These are phyloP conservation scores for Glycine latifolia DNA, from an alignment of 306 rosid genomes.

Conservation along the genomic window DNA sequence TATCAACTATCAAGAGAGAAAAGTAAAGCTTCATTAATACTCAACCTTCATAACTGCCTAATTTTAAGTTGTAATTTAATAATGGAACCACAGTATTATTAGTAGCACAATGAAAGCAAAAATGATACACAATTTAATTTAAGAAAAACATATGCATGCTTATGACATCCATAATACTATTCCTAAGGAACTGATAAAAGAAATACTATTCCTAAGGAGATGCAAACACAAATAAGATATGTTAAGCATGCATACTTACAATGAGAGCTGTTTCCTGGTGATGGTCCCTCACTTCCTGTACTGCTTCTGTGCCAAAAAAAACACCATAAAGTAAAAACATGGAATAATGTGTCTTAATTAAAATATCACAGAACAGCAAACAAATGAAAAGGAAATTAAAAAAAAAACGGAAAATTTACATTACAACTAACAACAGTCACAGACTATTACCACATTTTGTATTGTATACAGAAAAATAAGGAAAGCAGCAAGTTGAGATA, in stretches of 20 bases:
- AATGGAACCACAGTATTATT: neutral
- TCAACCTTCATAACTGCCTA: neutral
- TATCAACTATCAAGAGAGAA: neutral
- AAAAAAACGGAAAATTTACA: neutral
- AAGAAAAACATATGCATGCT: neutral
- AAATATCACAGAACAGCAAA: neutral
- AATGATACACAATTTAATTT: neutral
- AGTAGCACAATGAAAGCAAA: neutral
- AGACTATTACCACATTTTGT: neutral
- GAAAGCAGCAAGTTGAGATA: neutral
- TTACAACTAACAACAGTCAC: neutral
- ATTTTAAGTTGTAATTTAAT: neutral
- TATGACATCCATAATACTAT: neutral
- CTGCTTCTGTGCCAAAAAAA: conserved; percentile 55
- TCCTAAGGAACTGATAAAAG: neutral
- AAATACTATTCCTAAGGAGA: neutral
- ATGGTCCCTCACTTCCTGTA: conserved; percentile 48
- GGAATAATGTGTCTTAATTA: neutral
- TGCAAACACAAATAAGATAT: conserved; percentile 26
- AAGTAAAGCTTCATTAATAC: neutral
- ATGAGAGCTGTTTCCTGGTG: conserved; percentile 50
- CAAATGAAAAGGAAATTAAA: neutral
- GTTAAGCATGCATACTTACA: conserved; percentile 60
- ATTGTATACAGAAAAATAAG: neutral
- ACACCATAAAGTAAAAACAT: conserved; percentile 23